phyloP scores from a whole-genome alignment of 2,329 filamentous ascomycete species.

The Capronia coronata region DNA sequence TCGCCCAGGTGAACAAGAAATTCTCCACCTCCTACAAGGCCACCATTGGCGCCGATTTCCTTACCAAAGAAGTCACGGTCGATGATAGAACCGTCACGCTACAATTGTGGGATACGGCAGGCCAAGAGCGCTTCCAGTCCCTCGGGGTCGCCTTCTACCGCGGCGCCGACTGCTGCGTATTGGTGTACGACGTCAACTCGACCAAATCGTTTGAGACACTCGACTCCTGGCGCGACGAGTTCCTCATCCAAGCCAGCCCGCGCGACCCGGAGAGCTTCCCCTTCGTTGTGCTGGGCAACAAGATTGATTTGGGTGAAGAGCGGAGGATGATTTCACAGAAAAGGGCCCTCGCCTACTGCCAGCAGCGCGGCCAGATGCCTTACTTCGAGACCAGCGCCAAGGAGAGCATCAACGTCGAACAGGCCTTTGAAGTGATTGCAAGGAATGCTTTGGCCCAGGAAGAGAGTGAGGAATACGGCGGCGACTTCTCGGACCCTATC shows the following conservation, averaged over 20 bases:
- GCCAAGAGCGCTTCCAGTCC: conserved; percentile 95
- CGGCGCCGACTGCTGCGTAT: conserved; percentile 93
- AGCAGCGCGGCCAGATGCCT: conserved; percentile 92
- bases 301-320: conserved; percentile 97
- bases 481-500: conserved; percentile 95
- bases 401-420: conserved; percentile 96
- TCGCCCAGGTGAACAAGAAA: conserved; percentile 91
- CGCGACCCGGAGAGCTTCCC: conserved; percentile 96
- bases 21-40: conserved; percentile 99
- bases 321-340: conserved; percentile 96
- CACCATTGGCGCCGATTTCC: conserved; percentile 95
- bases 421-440: conserved; percentile 84
- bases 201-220: conserved; percentile 98
- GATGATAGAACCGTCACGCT: conserved; percentile 97
- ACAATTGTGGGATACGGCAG: conserved; percentile 99
- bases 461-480: conserved; percentile 94
- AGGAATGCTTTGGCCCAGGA: conserved; percentile 93
- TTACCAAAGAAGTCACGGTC: conserved; percentile 95
- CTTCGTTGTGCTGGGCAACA: conserved; percentile 97
- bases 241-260: conserved; percentile 92
- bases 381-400: conserved; percentile 99
- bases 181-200: conserved; percentile 98
- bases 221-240: conserved; percentile 97
- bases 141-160: conserved; percentile 96
- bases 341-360: conserved; percentile 93